phyloP scores from a whole-genome alignment of 371 early-diverging fungal species.

The Chytridium lagenaria region DNA sequence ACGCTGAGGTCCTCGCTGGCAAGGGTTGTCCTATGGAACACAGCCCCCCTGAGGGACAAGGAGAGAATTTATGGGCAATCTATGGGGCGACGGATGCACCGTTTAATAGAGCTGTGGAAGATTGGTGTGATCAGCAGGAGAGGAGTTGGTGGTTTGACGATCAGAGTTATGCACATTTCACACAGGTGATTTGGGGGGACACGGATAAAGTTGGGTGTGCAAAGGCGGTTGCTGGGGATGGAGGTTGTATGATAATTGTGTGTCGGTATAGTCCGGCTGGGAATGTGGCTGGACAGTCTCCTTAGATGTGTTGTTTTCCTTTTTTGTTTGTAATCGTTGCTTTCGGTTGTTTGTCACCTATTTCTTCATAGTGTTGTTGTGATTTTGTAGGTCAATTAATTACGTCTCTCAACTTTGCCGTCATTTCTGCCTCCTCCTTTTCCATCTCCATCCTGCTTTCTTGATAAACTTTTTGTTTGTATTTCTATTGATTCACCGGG shows the following conservation, averaged over 20 bases:
- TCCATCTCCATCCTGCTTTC: too few relatives aligned
- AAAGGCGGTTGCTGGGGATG: not conserved
- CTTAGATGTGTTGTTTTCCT: not conserved
- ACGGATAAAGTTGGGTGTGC: slow-evolving; percentile 19
- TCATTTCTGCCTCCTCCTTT: too few relatives aligned
- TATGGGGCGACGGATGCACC: not conserved
- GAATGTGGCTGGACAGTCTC: not conserved
- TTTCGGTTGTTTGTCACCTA: too few relatives aligned
- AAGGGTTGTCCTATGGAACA: not conserved
- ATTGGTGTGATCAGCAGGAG: slow-evolving; percentile 4
- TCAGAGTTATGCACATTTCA: not conserved
- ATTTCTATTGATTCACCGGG: too few relatives aligned
- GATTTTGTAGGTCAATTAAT: too few relatives aligned
- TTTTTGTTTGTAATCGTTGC: too few relatives aligned
- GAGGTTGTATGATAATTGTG: slow-evolving; percentile 2
- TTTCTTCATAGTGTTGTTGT: too few relatives aligned
- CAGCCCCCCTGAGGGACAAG: not conserved
- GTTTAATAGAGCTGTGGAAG: slow-evolving; percentile 5
- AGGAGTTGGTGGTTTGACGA: not conserved
- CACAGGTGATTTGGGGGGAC: slow-evolving; percentile 16
- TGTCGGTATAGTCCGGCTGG: slow-evolving; percentile 16
- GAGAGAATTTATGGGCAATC: slow-evolving; percentile 21
- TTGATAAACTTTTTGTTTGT: too few relatives aligned
- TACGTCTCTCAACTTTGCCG: too few relatives aligned
- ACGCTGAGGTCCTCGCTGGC: not conserved